phyloP scores from a whole-genome alignment of 352 stramenopile species.

The Phytopythium montanum region DNA sequence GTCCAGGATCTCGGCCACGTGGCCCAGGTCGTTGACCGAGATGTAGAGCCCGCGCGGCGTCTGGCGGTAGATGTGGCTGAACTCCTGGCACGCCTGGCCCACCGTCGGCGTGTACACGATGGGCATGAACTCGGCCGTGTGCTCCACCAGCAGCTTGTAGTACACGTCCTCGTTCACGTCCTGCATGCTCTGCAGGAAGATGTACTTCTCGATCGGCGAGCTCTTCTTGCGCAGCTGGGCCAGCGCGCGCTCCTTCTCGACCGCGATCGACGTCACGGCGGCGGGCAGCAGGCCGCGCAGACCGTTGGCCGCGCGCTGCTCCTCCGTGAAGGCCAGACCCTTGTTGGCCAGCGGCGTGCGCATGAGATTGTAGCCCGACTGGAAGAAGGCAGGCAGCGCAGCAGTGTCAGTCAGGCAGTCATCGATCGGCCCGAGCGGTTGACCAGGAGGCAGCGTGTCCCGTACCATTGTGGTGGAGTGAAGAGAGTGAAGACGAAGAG shows the following conservation, averaged over 20 bases:
- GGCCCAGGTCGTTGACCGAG: conserved; percentile 76
- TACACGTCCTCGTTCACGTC: conserved; percentile 90
- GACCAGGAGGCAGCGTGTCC: neutral
- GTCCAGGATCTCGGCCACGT: conserved; percentile 89
- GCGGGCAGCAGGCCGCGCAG: conserved; percentile 91
- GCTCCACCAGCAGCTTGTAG: conserved; percentile 87
- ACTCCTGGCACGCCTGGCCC: conserved; percentile 89
- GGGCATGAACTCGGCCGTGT: conserved; percentile 93
- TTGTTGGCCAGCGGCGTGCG: conserved; percentile 92
- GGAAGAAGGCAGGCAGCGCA: neutral
- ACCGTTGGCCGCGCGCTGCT: conserved; percentile 85
- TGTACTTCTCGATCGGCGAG: conserved; percentile 92
- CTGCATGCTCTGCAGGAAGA: conserved; percentile 91
- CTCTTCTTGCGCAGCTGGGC: conserved; percentile 77
- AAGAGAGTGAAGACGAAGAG: neutral
- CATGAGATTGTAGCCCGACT: conserved; percentile 59
- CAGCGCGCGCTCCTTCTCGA: conserved; percentile 89
- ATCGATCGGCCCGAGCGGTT: neutral
- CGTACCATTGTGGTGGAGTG: conserved; percentile 5
- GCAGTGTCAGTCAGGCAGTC: neutral
- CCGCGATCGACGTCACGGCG: conserved; percentile 72
- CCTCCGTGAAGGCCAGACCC: conserved; percentile 89
- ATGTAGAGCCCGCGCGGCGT: conserved; percentile 92
- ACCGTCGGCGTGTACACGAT: conserved; percentile 98
- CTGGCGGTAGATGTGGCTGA: conserved; percentile 89